Evolutionary conservation across 2,329 filamentous ascomycete species (phyloP).

Genomic region (Mycosphaerella sp.): DNA sequence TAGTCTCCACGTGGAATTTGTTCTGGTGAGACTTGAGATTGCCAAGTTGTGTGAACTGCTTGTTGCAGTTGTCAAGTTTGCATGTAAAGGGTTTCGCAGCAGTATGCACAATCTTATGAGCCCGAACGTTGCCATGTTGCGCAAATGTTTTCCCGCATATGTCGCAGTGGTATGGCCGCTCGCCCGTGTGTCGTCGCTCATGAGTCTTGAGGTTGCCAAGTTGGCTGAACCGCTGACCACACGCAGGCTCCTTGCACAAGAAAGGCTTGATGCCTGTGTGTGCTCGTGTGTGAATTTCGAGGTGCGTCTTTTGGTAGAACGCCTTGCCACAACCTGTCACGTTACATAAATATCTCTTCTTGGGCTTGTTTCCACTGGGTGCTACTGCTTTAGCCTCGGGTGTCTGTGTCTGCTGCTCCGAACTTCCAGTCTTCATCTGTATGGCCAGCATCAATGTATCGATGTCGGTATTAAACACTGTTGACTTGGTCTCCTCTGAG

Average conservation of each 20-base stretch:
- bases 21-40: slow-evolving; percentile 97
- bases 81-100: slow-evolving; percentile 74
- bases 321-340: slow-evolving; percentile 69
- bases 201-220: slow-evolving; percentile 91
- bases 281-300: slow-evolving; percentile 80
- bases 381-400: slow-evolving; percentile 3
- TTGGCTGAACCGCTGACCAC: slow-evolving; percentile 78
- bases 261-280: slow-evolving; percentile 91
- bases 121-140: slow-evolving; percentile 76
- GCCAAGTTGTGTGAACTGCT: slow-evolving; percentile 82
- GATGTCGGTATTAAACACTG: slow-evolving; percentile 71
- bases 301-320: slow-evolving; percentile 87
- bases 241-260: slow-evolving; percentile 69
- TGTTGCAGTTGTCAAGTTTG: slow-evolving; percentile 74
- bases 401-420: slow-evolving; percentile 9
- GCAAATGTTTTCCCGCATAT: slow-evolving; percentile 77
- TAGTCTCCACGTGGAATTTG: slow-evolving; percentile 75
- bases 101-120: slow-evolving; percentile 75
- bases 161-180: slow-evolving; percentile 75
- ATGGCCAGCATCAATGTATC: slow-evolving; percentile 87
- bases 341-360: slow-evolving; percentile 68
- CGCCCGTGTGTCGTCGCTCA: slow-evolving; percentile 77
- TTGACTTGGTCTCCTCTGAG: slow-evolving; percentile 36
- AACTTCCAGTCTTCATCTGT: slow-evolving; percentile 56
- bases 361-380: slow-evolving; percentile 30